Conservation (phyloP, 176 grass and related monocot genomes). For the Aegilops bicornis region DNA sequence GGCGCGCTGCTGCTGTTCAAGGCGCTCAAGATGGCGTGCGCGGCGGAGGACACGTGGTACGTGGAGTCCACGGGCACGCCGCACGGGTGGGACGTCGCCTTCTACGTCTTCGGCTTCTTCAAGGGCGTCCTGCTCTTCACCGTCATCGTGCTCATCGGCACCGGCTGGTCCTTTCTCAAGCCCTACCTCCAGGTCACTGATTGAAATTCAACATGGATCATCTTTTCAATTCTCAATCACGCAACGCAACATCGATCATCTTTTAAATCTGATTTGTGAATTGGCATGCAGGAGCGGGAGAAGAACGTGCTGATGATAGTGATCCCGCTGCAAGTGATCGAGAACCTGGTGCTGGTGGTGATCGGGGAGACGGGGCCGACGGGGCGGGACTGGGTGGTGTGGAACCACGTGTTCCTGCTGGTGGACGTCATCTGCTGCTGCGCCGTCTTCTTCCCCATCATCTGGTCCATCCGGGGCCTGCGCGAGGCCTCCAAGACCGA, state of each 20-base stretch:
- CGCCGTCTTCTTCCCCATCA: constrained; percentile 62
- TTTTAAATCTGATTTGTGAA: background rate
- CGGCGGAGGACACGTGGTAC: constrained; percentile 63
- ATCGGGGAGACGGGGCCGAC: constrained; percentile 57
- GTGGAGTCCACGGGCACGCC: constrained; percentile 53
- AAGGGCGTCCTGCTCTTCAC: constrained; percentile 72
- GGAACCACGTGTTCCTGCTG: constrained; percentile 64
- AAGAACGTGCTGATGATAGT: constrained; percentile 60
- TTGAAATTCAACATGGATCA: background rate
- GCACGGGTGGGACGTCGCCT: constrained; percentile 71
- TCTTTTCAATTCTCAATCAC: background rate
- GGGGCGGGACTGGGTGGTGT: constrained; percentile 33
- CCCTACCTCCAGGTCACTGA: constrained; percentile 52
- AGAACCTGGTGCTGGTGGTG: constrained; percentile 49
- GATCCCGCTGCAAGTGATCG: constrained; percentile 67
- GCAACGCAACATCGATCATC: too few relatives aligned
- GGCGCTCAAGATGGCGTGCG: constrained; percentile 72
- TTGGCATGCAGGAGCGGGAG: constrained; percentile 36
- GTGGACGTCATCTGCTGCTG: constrained; percentile 59
- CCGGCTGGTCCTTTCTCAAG: constrained; percentile 73
- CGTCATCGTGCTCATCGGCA: constrained; percentile 73
- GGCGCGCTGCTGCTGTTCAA: constrained; percentile 73
- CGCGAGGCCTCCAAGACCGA: constrained; percentile 58
- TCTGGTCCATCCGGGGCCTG: constrained; percentile 65
- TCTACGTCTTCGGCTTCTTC: constrained; percentile 68